phyloP scores from a whole-genome alignment of 805 yeast genomes.

The Ogataea saltuana region DNA sequence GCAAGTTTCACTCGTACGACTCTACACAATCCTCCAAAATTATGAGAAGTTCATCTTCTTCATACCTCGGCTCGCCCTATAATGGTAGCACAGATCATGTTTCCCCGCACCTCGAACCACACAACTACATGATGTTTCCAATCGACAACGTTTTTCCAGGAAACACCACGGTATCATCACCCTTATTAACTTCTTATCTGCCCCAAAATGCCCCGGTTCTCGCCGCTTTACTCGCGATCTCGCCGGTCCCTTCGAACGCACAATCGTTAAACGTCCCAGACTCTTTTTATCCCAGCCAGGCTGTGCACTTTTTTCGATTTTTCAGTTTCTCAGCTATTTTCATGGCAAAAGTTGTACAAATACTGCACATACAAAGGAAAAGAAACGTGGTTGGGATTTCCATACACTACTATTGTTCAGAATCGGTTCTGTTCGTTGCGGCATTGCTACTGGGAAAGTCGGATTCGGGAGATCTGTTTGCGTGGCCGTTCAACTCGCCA shows the following conservation, averaged over 20 bases:
- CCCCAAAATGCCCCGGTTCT: constrained; percentile 31
- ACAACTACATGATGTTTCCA: constrained; percentile 9
- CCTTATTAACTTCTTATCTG: not conserved
- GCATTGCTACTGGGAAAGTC: not conserved
- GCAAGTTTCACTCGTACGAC: not conserved
- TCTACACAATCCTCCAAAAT: not conserved
- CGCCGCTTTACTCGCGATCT: constrained; percentile 33
- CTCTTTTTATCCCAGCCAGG: not conserved
- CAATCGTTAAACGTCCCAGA: constrained; percentile 8
- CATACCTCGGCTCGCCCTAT: no score
- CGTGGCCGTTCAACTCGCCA: constrained; percentile 2
- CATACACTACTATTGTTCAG: constrained; percentile 3
- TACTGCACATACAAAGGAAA: not conserved
- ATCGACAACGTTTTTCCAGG: constrained; percentile 8
- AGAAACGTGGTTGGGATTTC: constrained; percentile 11
- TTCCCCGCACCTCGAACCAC: constrained; percentile 7
- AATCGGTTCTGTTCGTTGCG: constrained; percentile 4
- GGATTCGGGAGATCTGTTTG: not conserved
- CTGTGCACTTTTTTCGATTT: not conserved
- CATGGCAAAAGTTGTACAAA: constrained; percentile 1
- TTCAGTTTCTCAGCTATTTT: not conserved
- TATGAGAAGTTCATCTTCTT: not conserved
- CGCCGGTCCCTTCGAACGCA: constrained; percentile 32
- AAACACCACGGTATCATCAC: not conserved
- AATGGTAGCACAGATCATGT: no score